Percentiles rank a stretch among this genome's conserved stretches.
These are phyloP conservation scores for Sarocladiaceae sp. DNA, from an alignment of 2,329 filamentous ascomycete genomes.

Conservation along the genomic window DNA sequence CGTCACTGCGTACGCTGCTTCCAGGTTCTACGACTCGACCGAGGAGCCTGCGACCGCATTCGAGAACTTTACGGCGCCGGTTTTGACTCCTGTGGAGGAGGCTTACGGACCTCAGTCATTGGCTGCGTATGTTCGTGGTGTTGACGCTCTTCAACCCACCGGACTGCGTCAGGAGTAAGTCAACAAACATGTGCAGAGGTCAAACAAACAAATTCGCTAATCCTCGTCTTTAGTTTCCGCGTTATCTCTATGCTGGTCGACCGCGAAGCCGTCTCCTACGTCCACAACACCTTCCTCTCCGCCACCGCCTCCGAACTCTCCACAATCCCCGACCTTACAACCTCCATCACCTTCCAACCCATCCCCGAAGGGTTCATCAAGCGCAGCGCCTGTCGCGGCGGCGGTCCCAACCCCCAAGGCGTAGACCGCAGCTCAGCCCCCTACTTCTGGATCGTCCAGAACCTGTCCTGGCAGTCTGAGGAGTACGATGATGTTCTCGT, in stretches of 20 bases:
- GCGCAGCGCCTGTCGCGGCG: slow-evolving; percentile 11
- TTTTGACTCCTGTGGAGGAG: slow-evolving; percentile 12
- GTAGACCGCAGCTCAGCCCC: slow-evolving; percentile 13
- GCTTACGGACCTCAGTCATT: slow-evolving; percentile 13
- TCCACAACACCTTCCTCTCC: slow-evolving; percentile 12
- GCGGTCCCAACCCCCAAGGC: slow-evolving; percentile 14
- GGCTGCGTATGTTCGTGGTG: slow-evolving; percentile 12
- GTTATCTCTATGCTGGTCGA: slow-evolving; percentile 14
- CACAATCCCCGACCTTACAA: slow-evolving; percentile 10
- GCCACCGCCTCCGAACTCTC: slow-evolving; percentile 10
- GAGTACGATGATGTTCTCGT: slow-evolving; percentile 9
- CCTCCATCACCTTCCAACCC: slow-evolving; percentile 16
- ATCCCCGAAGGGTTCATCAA: slow-evolving; percentile 14
- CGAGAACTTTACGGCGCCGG: slow-evolving; percentile 15
- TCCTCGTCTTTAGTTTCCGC: slow-evolving; percentile 11
- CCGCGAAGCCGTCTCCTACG: slow-evolving; percentile 13
- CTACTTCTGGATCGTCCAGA: slow-evolving; percentile 16
- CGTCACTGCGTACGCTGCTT: slow-evolving; percentile 14
- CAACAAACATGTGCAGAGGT: too few species aligned
- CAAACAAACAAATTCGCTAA: slow-evolving; percentile 7
- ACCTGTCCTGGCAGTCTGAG: slow-evolving; percentile 13
- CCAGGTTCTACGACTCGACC: slow-evolving; percentile 15
- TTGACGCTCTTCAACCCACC: slow-evolving; percentile 15
- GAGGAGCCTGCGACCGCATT: slow-evolving; percentile 10
- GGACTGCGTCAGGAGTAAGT: slow-evolving; percentile 14